Conservation (phyloP, 768 basidiomycete genomes). For the Epithele typhae region DNA sequence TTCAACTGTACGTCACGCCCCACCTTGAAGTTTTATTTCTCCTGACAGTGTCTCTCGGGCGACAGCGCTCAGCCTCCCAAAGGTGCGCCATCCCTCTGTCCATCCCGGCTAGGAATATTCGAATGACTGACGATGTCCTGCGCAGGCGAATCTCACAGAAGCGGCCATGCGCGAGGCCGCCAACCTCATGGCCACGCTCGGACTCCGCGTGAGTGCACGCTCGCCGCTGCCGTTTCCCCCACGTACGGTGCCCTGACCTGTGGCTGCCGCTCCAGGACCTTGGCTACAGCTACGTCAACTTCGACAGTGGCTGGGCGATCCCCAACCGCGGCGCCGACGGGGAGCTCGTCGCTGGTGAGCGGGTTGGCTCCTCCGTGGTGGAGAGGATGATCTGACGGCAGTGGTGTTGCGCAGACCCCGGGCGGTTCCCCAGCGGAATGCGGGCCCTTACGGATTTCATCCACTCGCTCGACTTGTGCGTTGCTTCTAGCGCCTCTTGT, state of each 20-base stretch:
- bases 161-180: slow-evolving; percentile 48
- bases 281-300: slow-evolving; percentile 55
- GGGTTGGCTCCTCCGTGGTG: too few relatives aligned
- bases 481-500: too few relatives aligned
- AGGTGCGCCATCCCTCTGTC: neutral
- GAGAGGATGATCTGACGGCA: too few relatives aligned
- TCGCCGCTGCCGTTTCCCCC: neutral
- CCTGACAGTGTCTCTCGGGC: too few relatives aligned
- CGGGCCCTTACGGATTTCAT: slow-evolving; percentile 49
- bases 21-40: neutral
- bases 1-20: slow-evolving; percentile 53
- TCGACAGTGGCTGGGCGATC: slow-evolving; percentile 65
- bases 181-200: slow-evolving; percentile 44
- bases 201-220: slow-evolving; percentile 33
- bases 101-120: too few relatives aligned
- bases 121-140: too few relatives aligned
- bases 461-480: slow-evolving; percentile 54
- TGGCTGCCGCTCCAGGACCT: slow-evolving; percentile 49
- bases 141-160: slow-evolving; percentile 59
- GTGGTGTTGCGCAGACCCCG: slow-evolving; percentile 35
- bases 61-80: too few relatives aligned
- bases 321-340: slow-evolving; percentile 47
- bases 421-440: slow-evolving; percentile 57
- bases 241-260: neutral
- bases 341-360: slow-evolving; percentile 53